Base-by-base conservation (phyloP, 1,139 yeast species). In the Geotrichum siamense region DNA sequence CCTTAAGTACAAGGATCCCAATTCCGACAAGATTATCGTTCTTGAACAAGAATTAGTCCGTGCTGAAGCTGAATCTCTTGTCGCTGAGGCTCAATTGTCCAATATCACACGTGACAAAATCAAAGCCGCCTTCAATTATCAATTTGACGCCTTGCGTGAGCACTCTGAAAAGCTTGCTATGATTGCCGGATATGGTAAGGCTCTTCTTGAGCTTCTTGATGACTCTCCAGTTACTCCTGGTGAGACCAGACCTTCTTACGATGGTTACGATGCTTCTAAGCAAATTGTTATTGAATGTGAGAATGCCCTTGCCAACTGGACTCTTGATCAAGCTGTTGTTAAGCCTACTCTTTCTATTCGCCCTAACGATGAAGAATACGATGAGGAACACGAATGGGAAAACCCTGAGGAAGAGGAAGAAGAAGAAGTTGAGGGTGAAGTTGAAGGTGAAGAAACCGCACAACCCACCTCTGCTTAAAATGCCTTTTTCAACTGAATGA, bases 141-240 rank as follows among this genome's bases (percentile, higher is more conserved):
- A 87, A 70, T 91, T 91, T 64, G 98, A 91, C 65, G 87, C 97
- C 50, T 75, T 87, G 58, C 83, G 95, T 67, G 98, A 91, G 73
- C 87, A 83, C 71, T 82, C 95, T 58, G 98, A 91, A 75, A 91
- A 91, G 74, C 74, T 84, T 58, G 97, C 97, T 44, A 75, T 91
- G 63, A 86, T 91, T 71, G 96, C 97, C 56, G 96, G 96, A 57
- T 91, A 91, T 75, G 97, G 98, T 70, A 91, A 89, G 76, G 96
- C 96, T 41, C 72, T 91, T 53, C 77, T 91, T 64, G 97, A 91
- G 74, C 79, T 91, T 65, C 77, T 91, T 64, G 97, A 91, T 66
- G 97, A 89, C 68, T 72, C 94, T 56, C 93, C 97, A 52, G 96
- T 91, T 55, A 89, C 97, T 54, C 98, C 98, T 54, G 98, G 98